These are phyloP conservation scores for Pseudonitzschia multiseries DNA, from an alignment of 108 stramenopile genomes.

Conservation along the genomic window DNA sequence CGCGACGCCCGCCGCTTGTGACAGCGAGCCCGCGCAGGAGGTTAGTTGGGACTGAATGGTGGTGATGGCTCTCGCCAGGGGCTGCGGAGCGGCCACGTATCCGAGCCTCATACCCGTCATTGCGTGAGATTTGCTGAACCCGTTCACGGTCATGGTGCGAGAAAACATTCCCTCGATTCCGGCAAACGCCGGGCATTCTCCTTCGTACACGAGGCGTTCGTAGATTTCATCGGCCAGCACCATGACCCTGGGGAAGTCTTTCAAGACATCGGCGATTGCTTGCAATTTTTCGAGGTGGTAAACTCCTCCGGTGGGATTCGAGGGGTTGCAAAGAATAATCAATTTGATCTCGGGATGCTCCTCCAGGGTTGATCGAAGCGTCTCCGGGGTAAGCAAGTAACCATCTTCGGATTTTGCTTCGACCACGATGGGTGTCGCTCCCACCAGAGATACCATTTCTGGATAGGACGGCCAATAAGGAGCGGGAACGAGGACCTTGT, in stretches of 20 bases:
- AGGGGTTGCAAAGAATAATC: constrained; percentile 96
- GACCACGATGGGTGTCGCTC: constrained; percentile 86
- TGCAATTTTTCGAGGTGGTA: constrained; percentile 57
- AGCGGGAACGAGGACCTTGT: constrained; percentile 91
- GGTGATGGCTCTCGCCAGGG: constrained; percentile 71
- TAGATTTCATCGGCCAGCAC: constrained; percentile 97
- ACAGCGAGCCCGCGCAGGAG: constrained; percentile 90
- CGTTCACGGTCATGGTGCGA: constrained; percentile 92
- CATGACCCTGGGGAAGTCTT: constrained; percentile 68
- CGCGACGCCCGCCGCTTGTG: constrained; percentile 92
- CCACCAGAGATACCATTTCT: constrained; percentile 90
- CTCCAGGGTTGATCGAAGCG: constrained; percentile 62
- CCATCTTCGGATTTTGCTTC: constrained; percentile 82
- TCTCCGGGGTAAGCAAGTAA: constrained; percentile 75
- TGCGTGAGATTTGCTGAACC: constrained; percentile 94
- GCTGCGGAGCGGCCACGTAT: constrained; percentile 80
- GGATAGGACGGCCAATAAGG: constrained; percentile 98
- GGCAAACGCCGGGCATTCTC: constrained; percentile 82
- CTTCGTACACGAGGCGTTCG: constrained; percentile 91
- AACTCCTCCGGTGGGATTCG: constrained; percentile 94
- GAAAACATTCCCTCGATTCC: constrained; percentile 74
- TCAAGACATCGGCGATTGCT: constrained; percentile 69
- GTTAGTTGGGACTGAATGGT: constrained; percentile 92
- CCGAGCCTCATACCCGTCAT: constrained; percentile 96
- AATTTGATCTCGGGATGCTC: constrained; percentile 69